Conservation (phyloP, 2,329 filamentous ascomycete species). For the Helminthosporium solani region DNA sequence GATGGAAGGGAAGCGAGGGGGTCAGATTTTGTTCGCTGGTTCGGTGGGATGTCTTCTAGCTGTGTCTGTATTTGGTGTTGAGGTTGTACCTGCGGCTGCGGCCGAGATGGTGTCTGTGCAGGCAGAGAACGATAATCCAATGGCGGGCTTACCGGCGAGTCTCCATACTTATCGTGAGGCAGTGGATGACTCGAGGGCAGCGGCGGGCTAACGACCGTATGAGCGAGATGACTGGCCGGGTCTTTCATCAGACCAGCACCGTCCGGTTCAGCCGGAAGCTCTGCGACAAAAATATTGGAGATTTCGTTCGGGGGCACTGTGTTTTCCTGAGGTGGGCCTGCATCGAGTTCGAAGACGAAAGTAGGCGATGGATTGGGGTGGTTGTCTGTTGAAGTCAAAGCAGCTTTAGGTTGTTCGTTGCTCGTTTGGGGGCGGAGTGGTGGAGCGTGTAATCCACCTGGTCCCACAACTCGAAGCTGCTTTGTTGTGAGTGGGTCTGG, state of each 20-base stretch:
- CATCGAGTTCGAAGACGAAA: constrained; percentile 19
- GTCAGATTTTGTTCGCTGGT: constrained; percentile 8
- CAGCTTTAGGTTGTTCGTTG: neutral
- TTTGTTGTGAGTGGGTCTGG: neutral
- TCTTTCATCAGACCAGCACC: neutral
- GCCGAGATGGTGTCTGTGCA: neutral
- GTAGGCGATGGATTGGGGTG: neutral
- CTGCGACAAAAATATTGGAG: constrained; percentile 14
- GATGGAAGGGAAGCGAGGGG: constrained; percentile 14
- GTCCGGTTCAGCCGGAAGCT: constrained; percentile 19
- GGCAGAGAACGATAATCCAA: neutral
- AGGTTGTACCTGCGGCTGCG: neutral
- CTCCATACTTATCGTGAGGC: neutral
- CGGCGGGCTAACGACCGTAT: constrained; percentile 1
- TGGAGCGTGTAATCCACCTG: constrained; percentile 7
- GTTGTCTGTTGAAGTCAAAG: neutral
- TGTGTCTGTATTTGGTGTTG: neutral
- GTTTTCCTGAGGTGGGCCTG: constrained; percentile 1
- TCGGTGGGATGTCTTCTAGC: constrained; percentile 1
- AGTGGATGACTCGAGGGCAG: neutral
- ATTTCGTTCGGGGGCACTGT: neutral
- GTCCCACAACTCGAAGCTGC: constrained; percentile 9
- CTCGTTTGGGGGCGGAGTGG: constrained; percentile 6
- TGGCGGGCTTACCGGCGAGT: constrained; percentile 12
- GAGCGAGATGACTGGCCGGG: neutral